Conservation (phyloP, 2,329 filamentous ascomycete genomes). For the Penicillium sp. region DNA sequence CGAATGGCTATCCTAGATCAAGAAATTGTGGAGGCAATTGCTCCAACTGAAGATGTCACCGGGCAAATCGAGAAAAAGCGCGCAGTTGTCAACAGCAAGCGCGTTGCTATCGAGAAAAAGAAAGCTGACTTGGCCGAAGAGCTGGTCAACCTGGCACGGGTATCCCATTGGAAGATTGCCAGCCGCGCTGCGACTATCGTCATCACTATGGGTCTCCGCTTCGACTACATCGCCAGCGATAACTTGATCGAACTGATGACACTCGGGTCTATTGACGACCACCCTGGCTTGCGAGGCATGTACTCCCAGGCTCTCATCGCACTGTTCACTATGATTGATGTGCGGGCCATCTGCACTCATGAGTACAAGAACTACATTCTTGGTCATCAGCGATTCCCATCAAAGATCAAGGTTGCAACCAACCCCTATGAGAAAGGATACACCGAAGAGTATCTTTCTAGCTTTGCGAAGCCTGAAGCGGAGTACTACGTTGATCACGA, state of each 20-base stretch:
- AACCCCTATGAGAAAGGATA: slow-evolving; percentile 72
- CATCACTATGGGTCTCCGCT: slow-evolving; percentile 85
- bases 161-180: slow-evolving; percentile 95
- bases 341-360: slow-evolving; percentile 80
- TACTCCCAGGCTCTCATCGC: slow-evolving; percentile 78
- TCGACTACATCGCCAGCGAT: slow-evolving; percentile 78
- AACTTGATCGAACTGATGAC: slow-evolving; percentile 81
- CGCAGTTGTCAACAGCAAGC: slow-evolving; percentile 70
- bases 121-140: slow-evolving; percentile 80
- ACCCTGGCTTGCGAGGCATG: slow-evolving; percentile 77
- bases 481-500: slow-evolving; percentile 91
- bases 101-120: slow-evolving; percentile 74
- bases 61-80: slow-evolving; percentile 59
- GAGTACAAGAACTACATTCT: slow-evolving; percentile 83
- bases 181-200: slow-evolving; percentile 86
- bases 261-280: slow-evolving; percentile 80
- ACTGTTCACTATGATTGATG: slow-evolving; percentile 81
- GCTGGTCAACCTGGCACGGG: slow-evolving; percentile 71
- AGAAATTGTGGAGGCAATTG: slow-evolving; percentile 67
- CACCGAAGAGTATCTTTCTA: slow-evolving; percentile 73
- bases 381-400: slow-evolving; percentile 73
- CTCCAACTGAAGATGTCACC: slow-evolving; percentile 64
- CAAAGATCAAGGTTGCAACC: slow-evolving; percentile 72
- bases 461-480: slow-evolving; percentile 73
- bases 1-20: slow-evolving; percentile 79